Evolutionary conservation across 2,329 filamentous ascomycete species (phyloP).

Genomic region (Fusarium domesticum): DNA sequence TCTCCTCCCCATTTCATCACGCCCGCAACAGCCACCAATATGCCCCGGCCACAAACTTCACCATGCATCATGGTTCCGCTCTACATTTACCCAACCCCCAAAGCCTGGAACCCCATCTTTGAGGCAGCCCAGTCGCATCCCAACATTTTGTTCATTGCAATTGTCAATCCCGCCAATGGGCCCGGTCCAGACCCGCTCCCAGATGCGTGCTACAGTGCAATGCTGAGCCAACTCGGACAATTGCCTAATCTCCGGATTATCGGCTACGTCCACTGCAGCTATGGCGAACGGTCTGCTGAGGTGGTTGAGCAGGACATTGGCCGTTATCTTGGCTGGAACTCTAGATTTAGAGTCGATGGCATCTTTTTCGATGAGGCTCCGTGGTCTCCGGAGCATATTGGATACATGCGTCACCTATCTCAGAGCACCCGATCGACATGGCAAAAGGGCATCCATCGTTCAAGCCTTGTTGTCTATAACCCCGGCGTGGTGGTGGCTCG

Average conservation of each 20-base stretch:
- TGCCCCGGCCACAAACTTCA: not conserved
- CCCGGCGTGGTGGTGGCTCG: constrained; percentile 10
- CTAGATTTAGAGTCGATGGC: constrained; percentile 9
- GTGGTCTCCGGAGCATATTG: constrained; percentile 9
- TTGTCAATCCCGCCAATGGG: constrained; percentile 14
- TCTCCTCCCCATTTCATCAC: too few relatives aligned
- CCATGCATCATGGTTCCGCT: constrained; percentile 12
- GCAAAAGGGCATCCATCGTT: constrained; percentile 2
- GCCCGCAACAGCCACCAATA: too few relatives aligned
- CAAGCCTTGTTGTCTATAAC: constrained; percentile 8
- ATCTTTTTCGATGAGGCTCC: constrained; percentile 21
- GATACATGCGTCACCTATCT: constrained; percentile 6
- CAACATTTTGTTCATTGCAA: constrained; percentile 11
- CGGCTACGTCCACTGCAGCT: constrained; percentile 19
- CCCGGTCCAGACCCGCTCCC: constrained; percentile 11
- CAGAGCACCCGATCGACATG: constrained; percentile 11
- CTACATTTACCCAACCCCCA: constrained; percentile 14
- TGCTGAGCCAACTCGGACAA: constrained; percentile 3
- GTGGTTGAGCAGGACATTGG: constrained; percentile 9
- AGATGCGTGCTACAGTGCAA: constrained; percentile 10
- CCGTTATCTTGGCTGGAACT: constrained; percentile 14
- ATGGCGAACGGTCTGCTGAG: constrained; percentile 5
- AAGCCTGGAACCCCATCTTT: constrained; percentile 14
- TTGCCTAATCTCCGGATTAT: constrained; percentile 8
- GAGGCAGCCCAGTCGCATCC: constrained; percentile 7